Evolutionary conservation across 1,284 basidiomycete species (phyloP).

Genomic region (Cutaneotrichosporon sp.): DNA sequence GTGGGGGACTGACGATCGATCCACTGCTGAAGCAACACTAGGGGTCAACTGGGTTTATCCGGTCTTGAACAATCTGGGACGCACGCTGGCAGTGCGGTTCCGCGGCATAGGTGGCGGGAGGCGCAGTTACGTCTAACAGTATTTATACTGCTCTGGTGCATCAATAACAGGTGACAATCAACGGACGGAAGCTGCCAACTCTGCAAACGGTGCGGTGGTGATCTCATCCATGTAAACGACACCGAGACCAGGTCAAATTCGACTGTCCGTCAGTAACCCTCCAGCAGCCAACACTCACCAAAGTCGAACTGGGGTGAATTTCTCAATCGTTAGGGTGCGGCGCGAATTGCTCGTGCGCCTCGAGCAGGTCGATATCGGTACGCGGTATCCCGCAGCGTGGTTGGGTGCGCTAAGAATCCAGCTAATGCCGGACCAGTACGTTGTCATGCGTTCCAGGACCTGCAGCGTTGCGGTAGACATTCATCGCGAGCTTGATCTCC

Average conservation of each 20-base stretch:
- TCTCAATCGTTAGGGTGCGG: too few species aligned
- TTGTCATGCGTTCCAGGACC: conserved; percentile 29
- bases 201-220: not conserved
- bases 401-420: conserved; percentile 34
- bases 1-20: too few species aligned
- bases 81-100: too few species aligned
- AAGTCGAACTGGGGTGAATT: too few species aligned
- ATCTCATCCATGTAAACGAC: not conserved
- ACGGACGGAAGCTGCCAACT: too few species aligned
- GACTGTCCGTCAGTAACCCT: not conserved
- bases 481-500: conserved; percentile 35
- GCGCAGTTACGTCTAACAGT: too few species aligned
- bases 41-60: too few species aligned
- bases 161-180: too few species aligned
- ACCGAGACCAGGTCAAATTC: conserved; percentile 1
- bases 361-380: conserved; percentile 31
- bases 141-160: too few species aligned
- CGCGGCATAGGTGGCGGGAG: too few species aligned
- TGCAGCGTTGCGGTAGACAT: conserved; percentile 29
- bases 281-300: not conserved
- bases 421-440: conserved; percentile 33
- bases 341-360: conserved; percentile 29
- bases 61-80: too few species aligned
- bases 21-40: too few species aligned
- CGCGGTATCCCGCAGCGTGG: conserved; percentile 25